phyloP scores from a whole-genome alignment of 257 asterid species.

The Primulina tabacum region DNA sequence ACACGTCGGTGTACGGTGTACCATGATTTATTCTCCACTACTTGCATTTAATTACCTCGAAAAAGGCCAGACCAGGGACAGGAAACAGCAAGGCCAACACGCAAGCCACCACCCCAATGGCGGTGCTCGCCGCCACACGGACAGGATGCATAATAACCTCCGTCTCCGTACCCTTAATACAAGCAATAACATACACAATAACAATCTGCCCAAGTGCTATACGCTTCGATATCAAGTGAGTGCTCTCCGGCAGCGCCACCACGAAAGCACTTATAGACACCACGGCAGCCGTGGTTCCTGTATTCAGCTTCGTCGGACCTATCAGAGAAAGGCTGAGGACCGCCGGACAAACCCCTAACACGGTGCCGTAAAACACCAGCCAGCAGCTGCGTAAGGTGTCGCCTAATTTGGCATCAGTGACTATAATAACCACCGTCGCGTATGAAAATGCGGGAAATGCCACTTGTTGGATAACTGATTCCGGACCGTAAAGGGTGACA shows the following conservation, averaged over 20 bases:
- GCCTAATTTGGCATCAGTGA: conserved; percentile 71
- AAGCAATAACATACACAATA: conserved; percentile 54
- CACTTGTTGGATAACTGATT: conserved; percentile 32
- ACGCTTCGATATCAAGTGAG: conserved; percentile 60
- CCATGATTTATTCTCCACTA: too few relatives aligned
- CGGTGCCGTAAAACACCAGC: conserved; percentile 55
- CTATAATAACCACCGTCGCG: conserved; percentile 60
- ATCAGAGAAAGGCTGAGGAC: conserved; percentile 54
- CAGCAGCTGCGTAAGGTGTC: conserved; percentile 70
- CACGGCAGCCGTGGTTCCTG: conserved; percentile 40
- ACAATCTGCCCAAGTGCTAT: conserved; percentile 87
- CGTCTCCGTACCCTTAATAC: conserved; percentile 44
- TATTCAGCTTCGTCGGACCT: conserved; percentile 50
- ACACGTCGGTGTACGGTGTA: too few relatives aligned
- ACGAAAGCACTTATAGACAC: conserved; percentile 58
- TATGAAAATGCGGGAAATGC: conserved; percentile 74
- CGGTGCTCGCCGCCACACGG: conserved; percentile 73
- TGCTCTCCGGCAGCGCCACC: conserved; percentile 62
- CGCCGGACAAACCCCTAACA: conserved; percentile 52
- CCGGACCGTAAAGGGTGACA: conserved; percentile 66
- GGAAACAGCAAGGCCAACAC: conserved; percentile 73
- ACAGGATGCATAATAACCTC: conserved; percentile 68
- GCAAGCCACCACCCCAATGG: conserved; percentile 61
- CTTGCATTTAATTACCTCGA: conserved; percentile 48
- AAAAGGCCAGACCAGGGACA: conserved; percentile 56